Evolutionary conservation across 352 stramenopile genomes (phyloP).

Genomic region (Pythium oligandrum): DNA sequence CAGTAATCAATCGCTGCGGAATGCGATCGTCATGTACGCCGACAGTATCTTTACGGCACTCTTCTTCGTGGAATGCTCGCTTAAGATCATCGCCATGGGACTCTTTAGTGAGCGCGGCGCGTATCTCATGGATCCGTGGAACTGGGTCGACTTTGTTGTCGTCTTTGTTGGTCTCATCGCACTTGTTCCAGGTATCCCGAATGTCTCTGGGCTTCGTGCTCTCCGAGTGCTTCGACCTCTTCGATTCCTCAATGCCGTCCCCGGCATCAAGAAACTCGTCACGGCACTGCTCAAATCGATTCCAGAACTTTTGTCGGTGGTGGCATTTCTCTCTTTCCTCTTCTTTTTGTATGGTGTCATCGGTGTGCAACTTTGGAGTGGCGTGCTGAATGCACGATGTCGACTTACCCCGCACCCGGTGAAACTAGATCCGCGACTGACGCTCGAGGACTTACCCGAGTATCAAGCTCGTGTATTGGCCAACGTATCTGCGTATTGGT

Average conservation of each 20-base stretch:
- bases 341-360: conserved; percentile 72
- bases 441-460: conserved; percentile 20
- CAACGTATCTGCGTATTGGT: conserved; percentile 32
- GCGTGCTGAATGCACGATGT: conserved; percentile 57
- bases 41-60: conserved; percentile 44
- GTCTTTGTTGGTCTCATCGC: conserved; percentile 62
- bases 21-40: conserved; percentile 40
- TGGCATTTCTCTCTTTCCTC: conserved; percentile 44
- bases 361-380: conserved; percentile 77
- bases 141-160: conserved; percentile 88
- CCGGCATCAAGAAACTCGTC: conserved; percentile 57
- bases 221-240: conserved; percentile 35
- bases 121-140: conserved; percentile 86
- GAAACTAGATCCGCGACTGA: conserved; percentile 31
- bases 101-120: conserved; percentile 45
- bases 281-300: conserved; percentile 48
- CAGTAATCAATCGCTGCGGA: conserved; percentile 31
- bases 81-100: conserved; percentile 89
- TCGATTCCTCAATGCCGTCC: conserved; percentile 41
- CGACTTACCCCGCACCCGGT: conserved; percentile 65
- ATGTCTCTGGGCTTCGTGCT: conserved; percentile 30
- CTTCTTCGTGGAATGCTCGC: conserved; percentile 80
- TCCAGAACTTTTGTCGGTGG: conserved; percentile 40
- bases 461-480: conserved; percentile 29
- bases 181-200: conserved; percentile 36